Evolutionary conservation across 352 stramenopile species (phyloP).

Genomic region (Pythium aphanidermatum): DNA sequence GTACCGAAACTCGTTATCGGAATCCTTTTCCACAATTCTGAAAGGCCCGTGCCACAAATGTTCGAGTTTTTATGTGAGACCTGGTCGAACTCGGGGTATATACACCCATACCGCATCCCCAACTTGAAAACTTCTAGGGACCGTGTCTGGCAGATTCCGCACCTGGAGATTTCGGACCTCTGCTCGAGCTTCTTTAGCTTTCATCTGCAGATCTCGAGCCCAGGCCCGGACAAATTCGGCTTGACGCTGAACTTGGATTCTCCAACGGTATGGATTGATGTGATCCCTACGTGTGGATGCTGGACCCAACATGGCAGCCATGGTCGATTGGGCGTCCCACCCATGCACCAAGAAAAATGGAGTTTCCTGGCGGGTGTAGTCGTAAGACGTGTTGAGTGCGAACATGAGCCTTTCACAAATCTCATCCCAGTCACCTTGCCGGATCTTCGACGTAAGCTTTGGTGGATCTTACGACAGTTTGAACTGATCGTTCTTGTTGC

Average conservation of each 20-base stretch:
- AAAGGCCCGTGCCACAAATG: conserved; percentile 28
- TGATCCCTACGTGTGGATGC: not conserved
- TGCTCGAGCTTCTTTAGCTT: not conserved
- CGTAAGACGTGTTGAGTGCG: conserved; percentile 6
- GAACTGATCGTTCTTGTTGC: conserved; percentile 20
- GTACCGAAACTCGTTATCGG: conserved; percentile 3
- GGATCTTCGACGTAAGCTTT: conserved; percentile 15
- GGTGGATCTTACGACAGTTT: conserved; percentile 23
- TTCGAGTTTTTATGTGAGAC: conserved; percentile 15
- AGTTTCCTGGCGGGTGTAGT: not conserved
- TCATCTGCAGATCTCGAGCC: not conserved
- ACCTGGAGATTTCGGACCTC: not conserved
- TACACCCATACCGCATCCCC: conserved; percentile 16
- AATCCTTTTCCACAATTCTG: conserved; percentile 10
- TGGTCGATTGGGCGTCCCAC: conserved; percentile 8
- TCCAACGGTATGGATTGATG: not conserved
- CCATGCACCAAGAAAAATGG: conserved; percentile 10
- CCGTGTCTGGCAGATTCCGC: conserved; percentile 1
- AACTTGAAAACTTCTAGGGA: conserved; percentile 7
- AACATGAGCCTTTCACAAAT: conserved; percentile 21
- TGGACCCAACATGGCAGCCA: conserved; percentile 3
- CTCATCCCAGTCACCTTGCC: conserved; percentile 27
- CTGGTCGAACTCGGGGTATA: not conserved
- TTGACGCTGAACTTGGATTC: not conserved
- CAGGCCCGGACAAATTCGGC: not conserved